These are phyloP conservation scores for Metschnikowia kunwiensis DNA, from an alignment of 805 yeast species.

Conservation along the genomic window DNA sequence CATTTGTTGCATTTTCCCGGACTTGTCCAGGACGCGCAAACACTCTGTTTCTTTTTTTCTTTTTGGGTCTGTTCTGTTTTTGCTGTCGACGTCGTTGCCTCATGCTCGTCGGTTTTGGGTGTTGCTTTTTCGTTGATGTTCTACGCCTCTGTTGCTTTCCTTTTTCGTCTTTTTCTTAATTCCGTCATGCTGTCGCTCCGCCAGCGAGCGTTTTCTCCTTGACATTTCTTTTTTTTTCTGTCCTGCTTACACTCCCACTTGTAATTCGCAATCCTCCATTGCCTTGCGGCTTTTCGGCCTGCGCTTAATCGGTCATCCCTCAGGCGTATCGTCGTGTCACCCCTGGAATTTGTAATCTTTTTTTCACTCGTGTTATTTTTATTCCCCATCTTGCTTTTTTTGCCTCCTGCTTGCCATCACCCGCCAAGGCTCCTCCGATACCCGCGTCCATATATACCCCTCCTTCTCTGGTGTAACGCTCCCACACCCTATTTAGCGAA, in stretches of 20 bases:
- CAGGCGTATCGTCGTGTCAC: slow-evolving; percentile 2
- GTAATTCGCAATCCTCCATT: slow-evolving; percentile 4
- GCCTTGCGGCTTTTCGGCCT: slow-evolving; percentile 7
- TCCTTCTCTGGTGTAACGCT: not conserved
- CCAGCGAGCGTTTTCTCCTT: too few species aligned
- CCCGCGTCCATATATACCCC: not conserved
- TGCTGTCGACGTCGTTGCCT: too few species aligned
- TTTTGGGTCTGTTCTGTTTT: too few species aligned
- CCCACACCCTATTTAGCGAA: slow-evolving; percentile 1
- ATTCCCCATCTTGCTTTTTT: not conserved
- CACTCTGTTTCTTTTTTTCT: too few species aligned
- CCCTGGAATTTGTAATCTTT: not conserved
- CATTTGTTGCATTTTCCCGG: too few species aligned
- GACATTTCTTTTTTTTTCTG: slow-evolving; percentile 6
- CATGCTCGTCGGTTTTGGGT: too few species aligned
- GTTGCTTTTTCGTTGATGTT: too few species aligned
- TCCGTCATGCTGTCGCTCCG: too few species aligned
- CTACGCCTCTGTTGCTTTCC: too few species aligned
- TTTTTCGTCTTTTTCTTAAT: too few species aligned
- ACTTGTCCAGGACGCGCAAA: too few species aligned
- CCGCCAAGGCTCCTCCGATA: not conserved
- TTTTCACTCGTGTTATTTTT: not conserved
- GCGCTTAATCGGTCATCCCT: slow-evolving; percentile 8
- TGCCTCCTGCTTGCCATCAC: not conserved
- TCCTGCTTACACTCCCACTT: slow-evolving; percentile 7